These are phyloP conservation scores for Actinidia chinensis DNA, from an alignment of 179 eudicot species.

Conservation along the genomic window DNA sequence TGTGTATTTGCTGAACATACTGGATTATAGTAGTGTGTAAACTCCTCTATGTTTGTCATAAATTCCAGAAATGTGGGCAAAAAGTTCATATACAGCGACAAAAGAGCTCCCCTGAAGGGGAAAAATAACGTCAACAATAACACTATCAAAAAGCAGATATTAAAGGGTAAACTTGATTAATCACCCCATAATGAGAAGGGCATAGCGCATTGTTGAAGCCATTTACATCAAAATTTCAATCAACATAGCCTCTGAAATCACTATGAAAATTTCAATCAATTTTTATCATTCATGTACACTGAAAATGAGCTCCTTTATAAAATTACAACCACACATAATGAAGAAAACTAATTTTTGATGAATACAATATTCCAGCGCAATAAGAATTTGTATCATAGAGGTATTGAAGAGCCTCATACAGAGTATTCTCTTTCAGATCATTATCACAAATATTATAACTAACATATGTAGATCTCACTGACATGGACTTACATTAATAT, in stretches of 20 bases:
- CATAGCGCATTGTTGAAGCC: constrained; percentile 97
- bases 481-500: neutral
- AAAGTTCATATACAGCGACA: constrained; percentile 89
- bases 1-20: constrained; percentile 39
- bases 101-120: constrained; percentile 81
- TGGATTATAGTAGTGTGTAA: constrained; percentile 81
- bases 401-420: neutral
- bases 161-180: constrained; percentile 17
- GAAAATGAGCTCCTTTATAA: neutral
- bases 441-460: neutral
- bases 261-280: constrained; percentile 20
- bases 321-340: neutral
- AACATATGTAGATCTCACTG: neutral
- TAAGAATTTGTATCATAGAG: neutral
- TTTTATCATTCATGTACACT: neutral
- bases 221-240: constrained; percentile 90
- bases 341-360: neutral
- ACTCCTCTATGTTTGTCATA: constrained; percentile 85
- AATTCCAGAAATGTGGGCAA: constrained; percentile 88
- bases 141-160: neutral
- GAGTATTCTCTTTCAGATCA: neutral
- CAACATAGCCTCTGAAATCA: constrained; percentile 79
- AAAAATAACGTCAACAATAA: constrained; percentile 16
- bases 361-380: neutral
- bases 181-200: constrained; percentile 81